These are phyloP conservation scores for Geotrichum candidum DNA, from an alignment of 1,139 yeast genomes.

Conservation along the genomic window DNA sequence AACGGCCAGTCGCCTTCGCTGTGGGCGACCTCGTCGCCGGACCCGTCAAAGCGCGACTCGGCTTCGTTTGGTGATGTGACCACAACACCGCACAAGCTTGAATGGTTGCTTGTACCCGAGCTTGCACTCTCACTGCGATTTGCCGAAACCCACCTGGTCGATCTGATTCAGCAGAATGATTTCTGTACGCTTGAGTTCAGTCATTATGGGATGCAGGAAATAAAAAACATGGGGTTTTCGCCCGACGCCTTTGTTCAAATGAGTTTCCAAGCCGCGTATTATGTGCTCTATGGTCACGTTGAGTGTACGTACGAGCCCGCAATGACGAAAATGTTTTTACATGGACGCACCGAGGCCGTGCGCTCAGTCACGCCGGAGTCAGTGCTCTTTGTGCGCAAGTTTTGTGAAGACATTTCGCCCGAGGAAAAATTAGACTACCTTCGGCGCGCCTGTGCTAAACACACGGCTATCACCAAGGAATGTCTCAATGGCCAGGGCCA, in stretches of 20 bases:
- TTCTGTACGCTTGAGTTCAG: slow-evolving; percentile 74
- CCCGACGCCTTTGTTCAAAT: slow-evolving; percentile 94
- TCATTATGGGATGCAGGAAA: slow-evolving; percentile 66
- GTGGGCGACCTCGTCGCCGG: slow-evolving; percentile 53
- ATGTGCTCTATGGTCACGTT: slow-evolving; percentile 84
- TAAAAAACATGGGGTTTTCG: slow-evolving; percentile 78
- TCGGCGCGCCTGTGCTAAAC: slow-evolving; percentile 63
- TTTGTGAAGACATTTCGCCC: slow-evolving; percentile 65
- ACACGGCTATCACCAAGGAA: slow-evolving; percentile 58
- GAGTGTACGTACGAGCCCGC: slow-evolving; percentile 96
- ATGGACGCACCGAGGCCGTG: slow-evolving; percentile 90
- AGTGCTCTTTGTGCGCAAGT: slow-evolving; percentile 73
- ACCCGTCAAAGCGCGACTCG: slow-evolving; percentile 40
- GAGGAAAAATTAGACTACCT: slow-evolving; percentile 56
- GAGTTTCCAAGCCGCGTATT: slow-evolving; percentile 90
- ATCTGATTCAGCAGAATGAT: slow-evolving; percentile 83
- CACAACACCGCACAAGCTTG: slow-evolving; percentile 71
- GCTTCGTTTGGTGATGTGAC: slow-evolving; percentile 39
- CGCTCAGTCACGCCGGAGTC: slow-evolving; percentile 78
- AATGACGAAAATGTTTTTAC: slow-evolving; percentile 81
- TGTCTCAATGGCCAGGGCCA: slow-evolving; percentile 78
- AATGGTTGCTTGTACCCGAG: slow-evolving; percentile 79
- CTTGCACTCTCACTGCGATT: slow-evolving; percentile 74
- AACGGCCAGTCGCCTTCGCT: slow-evolving; percentile 75
- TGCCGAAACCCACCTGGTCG: slow-evolving; percentile 85